These are phyloP conservation scores for Osmanthus fragrans DNA, from an alignment of 257 asterid genomes.

Conservation along the genomic window DNA sequence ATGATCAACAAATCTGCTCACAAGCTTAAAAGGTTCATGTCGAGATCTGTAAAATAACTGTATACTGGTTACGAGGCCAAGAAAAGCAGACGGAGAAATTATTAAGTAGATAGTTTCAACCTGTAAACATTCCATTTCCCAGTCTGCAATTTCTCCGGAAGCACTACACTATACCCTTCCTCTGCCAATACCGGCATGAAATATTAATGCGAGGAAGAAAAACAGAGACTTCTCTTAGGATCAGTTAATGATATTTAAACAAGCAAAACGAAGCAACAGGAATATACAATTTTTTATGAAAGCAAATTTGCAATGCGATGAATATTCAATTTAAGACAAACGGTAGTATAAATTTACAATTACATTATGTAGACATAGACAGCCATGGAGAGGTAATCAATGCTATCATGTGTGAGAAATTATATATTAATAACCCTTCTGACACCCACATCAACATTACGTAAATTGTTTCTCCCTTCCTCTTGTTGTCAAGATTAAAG, in stretches of 20 bases:
- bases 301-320: not conserved
- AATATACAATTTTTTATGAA: not conserved
- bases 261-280: not conserved
- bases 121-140: conserved; percentile 82
- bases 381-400: not conserved
- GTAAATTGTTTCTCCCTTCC: not conserved
- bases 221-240: not conserved
- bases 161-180: conserved; percentile 63
- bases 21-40: conserved; percentile 53
- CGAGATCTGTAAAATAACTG: conserved; percentile 40
- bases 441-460: not conserved
- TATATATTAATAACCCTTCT: not conserved
- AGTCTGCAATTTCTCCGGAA: conserved; percentile 64
- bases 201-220: not conserved
- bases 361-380: not conserved
- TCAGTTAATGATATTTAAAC: not conserved
- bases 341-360: not conserved
- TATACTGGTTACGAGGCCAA: not conserved
- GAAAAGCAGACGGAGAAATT: not conserved
- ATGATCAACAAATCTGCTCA: conserved; percentile 49
- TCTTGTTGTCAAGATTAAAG: too few species aligned
- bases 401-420: not conserved
- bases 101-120: conserved; percentile 23
- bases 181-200: conserved; percentile 38
- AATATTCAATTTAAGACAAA: not conserved